Percentiles rank a stretch among this genome's conserved stretches.
Conservation (phyloP, 2,329 filamentous ascomycete species). For the Epichloe scottii region DNA sequence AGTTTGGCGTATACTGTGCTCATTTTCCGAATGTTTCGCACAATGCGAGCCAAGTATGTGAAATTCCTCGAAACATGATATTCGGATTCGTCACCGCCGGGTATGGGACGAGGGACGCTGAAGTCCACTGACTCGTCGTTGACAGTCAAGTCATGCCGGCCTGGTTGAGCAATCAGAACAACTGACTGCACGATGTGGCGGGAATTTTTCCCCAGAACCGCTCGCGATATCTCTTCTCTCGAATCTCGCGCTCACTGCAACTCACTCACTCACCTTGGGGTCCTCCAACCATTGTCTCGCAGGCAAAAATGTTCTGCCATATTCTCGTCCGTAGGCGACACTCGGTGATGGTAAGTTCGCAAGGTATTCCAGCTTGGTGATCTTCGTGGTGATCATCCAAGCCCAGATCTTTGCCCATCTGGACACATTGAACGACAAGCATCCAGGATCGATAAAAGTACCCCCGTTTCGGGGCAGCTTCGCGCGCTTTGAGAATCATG, state of each 20-base stretch:
- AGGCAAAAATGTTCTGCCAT: constrained; percentile 78
- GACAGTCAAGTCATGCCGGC: constrained; percentile 67
- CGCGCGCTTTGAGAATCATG: constrained; percentile 78
- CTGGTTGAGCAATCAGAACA: constrained; percentile 26
- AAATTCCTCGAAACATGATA: constrained; percentile 73
- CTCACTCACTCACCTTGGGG: constrained; percentile 56
- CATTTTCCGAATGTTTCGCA: constrained; percentile 66
- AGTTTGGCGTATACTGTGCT: constrained; percentile 62
- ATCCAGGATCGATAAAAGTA: constrained; percentile 99
- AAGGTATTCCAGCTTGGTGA: constrained; percentile 60
- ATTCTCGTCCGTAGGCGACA: constrained; percentile 76
- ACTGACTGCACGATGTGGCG: neutral
- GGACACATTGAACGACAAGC: constrained; percentile 79
- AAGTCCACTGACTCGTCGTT: constrained; percentile 67
- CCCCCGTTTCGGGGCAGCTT: constrained; percentile 82
- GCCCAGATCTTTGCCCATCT: constrained; percentile 86
- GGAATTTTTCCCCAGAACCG: neutral
- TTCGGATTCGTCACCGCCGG: constrained; percentile 62
- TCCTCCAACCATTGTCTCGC: constrained; percentile 86
- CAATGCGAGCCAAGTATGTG: constrained; percentile 64
- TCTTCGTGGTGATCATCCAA: constrained; percentile 75
- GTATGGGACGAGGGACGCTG: constrained; percentile 46
- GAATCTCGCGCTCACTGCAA: neutral
- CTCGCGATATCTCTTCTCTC: neutral
- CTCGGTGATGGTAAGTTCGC: constrained; percentile 56